A percentile compares a stretch with the other conserved stretches of the same genome.
Evolutionary conservation across 192 early-diverging fungal genomes (phyloP).

Genomic region (Coemansia sp.): DNA sequence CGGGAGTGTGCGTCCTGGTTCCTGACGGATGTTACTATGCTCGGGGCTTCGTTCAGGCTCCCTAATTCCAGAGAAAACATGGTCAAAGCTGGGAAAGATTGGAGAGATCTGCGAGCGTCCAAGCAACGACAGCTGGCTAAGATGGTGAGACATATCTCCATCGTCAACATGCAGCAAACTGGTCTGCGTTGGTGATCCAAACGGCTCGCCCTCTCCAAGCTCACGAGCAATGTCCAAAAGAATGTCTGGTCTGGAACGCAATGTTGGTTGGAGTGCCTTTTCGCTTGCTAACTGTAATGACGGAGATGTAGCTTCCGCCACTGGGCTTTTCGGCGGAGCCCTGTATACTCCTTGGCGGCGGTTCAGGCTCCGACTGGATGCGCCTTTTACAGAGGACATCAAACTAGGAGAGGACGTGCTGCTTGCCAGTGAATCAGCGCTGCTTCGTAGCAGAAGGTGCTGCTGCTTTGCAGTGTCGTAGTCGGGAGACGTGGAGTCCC

Average conservation of each 20-base stretch:
- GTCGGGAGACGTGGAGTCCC: slow-evolving; percentile 44
- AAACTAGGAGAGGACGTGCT: slow-evolving; percentile 16
- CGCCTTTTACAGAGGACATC: neutral
- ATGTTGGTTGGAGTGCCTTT: neutral
- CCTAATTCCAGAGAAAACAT: slow-evolving; percentile 4
- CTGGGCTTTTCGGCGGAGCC: slow-evolving; percentile 22
- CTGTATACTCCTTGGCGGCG: slow-evolving; percentile 48
- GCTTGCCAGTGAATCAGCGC: slow-evolving; percentile 24
- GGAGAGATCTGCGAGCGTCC: slow-evolving; percentile 23
- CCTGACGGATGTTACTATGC: neutral
- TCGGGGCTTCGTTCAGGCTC: neutral
- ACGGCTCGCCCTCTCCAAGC: slow-evolving; percentile 45
- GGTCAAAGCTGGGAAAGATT: slow-evolving; percentile 19
- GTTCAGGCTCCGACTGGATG: slow-evolving; percentile 4
- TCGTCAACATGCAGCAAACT: slow-evolving; percentile 44
- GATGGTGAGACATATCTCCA: slow-evolving; percentile 33
- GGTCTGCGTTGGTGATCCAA: slow-evolving; percentile 12
- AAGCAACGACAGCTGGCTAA: slow-evolving; percentile 29
- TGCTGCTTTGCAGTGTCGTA: slow-evolving; percentile 5
- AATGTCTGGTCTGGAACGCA: slow-evolving; percentile 21
- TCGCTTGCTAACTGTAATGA: slow-evolving; percentile 11
- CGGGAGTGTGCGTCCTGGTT: slow-evolving; percentile 27
- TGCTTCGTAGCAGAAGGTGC: slow-evolving; percentile 11
- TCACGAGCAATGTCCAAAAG: slow-evolving; percentile 52
- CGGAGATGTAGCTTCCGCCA: neutral